These are phyloP conservation scores for Moricandia moricandioides DNA, from an alignment of 345 rosid species.

Conservation along the genomic window DNA sequence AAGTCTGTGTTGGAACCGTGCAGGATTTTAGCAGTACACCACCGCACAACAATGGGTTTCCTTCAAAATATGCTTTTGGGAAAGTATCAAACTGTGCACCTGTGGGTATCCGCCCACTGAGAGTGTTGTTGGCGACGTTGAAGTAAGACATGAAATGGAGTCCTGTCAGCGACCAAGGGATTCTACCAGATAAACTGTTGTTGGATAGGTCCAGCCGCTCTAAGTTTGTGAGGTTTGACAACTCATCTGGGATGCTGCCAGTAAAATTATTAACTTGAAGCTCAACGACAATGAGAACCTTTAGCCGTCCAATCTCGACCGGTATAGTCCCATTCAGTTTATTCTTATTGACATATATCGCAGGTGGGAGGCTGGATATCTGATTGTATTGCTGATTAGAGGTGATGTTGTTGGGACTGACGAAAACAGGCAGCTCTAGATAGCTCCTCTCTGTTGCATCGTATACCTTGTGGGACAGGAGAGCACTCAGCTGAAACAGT, in stretches of 20 bases:
- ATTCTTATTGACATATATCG: conserved; percentile 62
- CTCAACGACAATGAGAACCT: conserved; percentile 64
- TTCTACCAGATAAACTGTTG: conserved; percentile 63
- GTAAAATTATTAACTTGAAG: conserved; percentile 53
- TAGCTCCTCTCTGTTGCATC: conserved; percentile 46
- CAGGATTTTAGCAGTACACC: conserved; percentile 52
- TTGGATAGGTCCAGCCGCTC: conserved; percentile 74
- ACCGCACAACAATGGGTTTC: conserved; percentile 76
- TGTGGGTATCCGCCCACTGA: conserved; percentile 71
- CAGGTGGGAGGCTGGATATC: conserved; percentile 76
- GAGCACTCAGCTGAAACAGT: conserved; percentile 46
- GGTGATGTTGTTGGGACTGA: conserved; percentile 63
- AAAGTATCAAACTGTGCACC: conserved; percentile 95
- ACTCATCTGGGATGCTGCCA: conserved; percentile 67
- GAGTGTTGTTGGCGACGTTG: conserved; percentile 69
- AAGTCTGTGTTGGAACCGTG: conserved; percentile 24
- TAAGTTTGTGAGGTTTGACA: conserved; percentile 70
- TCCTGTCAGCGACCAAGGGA: conserved; percentile 68
- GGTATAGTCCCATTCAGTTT: conserved; percentile 68
- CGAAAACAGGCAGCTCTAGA: conserved; percentile 84
- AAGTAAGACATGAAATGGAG: conserved; percentile 87
- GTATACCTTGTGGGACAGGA: conserved; percentile 46
- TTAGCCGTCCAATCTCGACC: conserved; percentile 54
- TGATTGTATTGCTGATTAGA: conserved; percentile 81
- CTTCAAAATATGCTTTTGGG: conserved; percentile 57